Base-by-base conservation (phyloP, 805 yeast genomes). In the Saturnispora bothae region DNA sequence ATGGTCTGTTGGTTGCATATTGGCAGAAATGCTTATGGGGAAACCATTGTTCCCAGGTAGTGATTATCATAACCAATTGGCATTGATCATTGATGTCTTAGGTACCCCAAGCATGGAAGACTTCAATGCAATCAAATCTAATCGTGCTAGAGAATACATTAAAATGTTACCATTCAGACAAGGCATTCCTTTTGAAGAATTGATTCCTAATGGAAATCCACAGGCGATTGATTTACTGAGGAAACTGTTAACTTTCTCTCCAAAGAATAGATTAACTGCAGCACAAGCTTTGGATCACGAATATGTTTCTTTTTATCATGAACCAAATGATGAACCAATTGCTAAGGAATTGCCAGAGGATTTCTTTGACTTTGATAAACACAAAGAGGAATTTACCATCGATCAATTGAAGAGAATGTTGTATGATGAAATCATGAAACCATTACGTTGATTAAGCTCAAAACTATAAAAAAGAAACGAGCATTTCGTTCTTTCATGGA, bases 1-100 rank as follows among this genome's bases (percentile, higher is more conserved):
- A 23, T 89, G 97, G 97, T 81, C 94, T 2, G 95, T 86, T 17
- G 97, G 97, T 4, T 89, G 97, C 60, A 89, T 89, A 28, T 64
- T 89, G 40, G 96, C 95, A 0, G 97, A 89, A 56, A 72, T 89
- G 73, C 63, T 89, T 18, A 68, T 79, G 30, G 92, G 95, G 9
- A 68, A 78, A 50, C 96, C 97, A 9, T 61, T 89, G 31, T 89
- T 89, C 59, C 95, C 96, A 3, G 97, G 97, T 6, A 74, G 83
- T 43, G 96, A 89, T 61, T 92, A 89, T 58, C 89, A 86, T 54
- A 83, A 85, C 57, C 97, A 89, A 56, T 63, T 89, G 47, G 76
- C 83, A 68, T 66, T 84, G 44, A 86, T 89, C 36, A 76, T 89
- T 60, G 83, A 83, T 48, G 71, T 83, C 1, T 64, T 89, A 38